Base-by-base conservation (phyloP, 768 basidiomycete species). In the Lyophyllum atratum region DNA sequence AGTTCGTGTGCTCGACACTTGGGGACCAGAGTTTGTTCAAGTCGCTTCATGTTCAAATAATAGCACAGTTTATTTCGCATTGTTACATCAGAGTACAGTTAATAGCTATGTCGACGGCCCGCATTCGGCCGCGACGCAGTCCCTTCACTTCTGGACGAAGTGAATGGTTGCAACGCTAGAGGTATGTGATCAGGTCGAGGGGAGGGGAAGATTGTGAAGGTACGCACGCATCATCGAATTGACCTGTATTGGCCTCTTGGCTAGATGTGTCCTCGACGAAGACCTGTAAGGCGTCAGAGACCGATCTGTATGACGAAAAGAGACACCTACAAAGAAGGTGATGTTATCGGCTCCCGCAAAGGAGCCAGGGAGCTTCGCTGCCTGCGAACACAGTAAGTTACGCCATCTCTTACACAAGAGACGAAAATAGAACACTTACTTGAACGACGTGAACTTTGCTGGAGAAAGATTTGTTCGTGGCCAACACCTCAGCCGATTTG, bases 141-240 rank as follows among this genome's bases (percentile, higher is more conserved):
- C n/a, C n/a, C n/a, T n/a, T 19, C 34, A 49, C 52, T 59, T 59
- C 52, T 54, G 19, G 15, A 59, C 52, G 39, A 53, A 49, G 33
- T 59, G 52, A 24, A 59, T 43, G 26, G 45, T 59, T 19, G 52
- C 52, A 29, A 59, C 52, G 12, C 57, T 59, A 40, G 21, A 26
- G 6, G n/a, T 19, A 44, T 7, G 28, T 11, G 2, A 51, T 34
- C n/a, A 28, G 15, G n/a, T n/a, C 17, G n/a, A 25, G 40, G 42
- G 10, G 17, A 19, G 37, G 2, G 14, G 17, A 28, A 21, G 4
- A 34, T 26, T 10, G 14, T 5, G 28, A 26, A 29, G 33, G 9
- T 26, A 59, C 52, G 14, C 19, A 59, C 57, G 52, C 57, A 42
- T 59, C 57, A 40, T 59, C 57, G 29, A 33, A 59, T 40, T 59